A percentile compares a stretch with the other conserved stretches of the same genome.
phyloP scores from a whole-genome alignment of 306 rosid genomes.

The Betula pendula region DNA sequence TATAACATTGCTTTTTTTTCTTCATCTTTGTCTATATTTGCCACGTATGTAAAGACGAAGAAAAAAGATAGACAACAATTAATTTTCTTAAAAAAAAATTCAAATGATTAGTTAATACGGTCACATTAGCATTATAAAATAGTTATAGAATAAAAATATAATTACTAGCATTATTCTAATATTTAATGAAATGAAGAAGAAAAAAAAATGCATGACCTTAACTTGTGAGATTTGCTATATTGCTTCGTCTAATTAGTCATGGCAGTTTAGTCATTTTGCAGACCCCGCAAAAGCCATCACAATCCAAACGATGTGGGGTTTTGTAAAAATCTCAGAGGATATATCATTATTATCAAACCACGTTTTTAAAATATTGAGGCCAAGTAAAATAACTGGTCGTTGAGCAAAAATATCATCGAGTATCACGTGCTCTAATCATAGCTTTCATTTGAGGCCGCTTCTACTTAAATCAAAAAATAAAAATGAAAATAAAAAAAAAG shows the following conservation, averaged over 20 bases:
- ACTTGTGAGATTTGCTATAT: no score
- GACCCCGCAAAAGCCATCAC: background rate
- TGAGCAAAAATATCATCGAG: slow-evolving; percentile 39
- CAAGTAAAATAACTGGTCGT: slow-evolving; percentile 26
- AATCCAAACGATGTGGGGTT: slow-evolving; percentile 7
- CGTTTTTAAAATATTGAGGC: slow-evolving; percentile 27
- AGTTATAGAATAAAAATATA: no score
- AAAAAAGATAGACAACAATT: no score
- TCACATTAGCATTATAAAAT: no score
- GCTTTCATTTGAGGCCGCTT: background rate
- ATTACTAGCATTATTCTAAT: no score
- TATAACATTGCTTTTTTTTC: no score
- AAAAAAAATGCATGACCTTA: no score
- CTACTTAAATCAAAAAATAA: background rate
- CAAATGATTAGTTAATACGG: no score
- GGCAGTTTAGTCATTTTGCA: background rate
- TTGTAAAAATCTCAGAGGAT: slow-evolving; percentile 25
- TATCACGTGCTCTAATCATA: slow-evolving; percentile 66
- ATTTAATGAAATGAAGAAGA: no score
- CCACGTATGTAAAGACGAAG: no score
- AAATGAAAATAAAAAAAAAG: background rate
- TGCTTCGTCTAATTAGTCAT: background rate
- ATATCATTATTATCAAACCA: slow-evolving; percentile 29
- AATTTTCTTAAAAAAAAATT: no score
- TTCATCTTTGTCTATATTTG: no score